Percentiles rank a stretch among this genome's conserved stretches.
Evolutionary conservation across 495 filamentous ascomycete species (phyloP).

Genomic region (Pseudoneurospora amorphoporcata): DNA sequence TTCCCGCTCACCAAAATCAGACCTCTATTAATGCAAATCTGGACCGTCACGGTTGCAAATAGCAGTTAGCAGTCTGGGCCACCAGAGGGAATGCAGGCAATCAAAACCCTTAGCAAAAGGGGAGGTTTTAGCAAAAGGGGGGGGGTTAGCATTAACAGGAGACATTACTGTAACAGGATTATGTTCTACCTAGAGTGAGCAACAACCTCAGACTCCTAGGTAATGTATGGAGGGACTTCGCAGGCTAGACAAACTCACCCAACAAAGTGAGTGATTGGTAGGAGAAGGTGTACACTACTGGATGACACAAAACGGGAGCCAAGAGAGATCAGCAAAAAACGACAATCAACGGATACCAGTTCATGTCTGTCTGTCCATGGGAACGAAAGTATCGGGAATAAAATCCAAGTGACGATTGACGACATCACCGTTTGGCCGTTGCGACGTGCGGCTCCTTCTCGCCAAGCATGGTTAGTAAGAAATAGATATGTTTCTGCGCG

Average conservation of each 20-base stretch:
- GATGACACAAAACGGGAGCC: background rate
- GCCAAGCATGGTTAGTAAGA: background rate
- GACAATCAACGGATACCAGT: background rate
- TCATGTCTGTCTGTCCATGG: too few species aligned
- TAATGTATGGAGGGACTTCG: background rate
- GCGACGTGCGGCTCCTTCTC: background rate
- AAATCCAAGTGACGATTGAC: background rate
- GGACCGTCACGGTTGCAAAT: too few species aligned
- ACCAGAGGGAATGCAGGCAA: too few species aligned
- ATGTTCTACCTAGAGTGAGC: background rate
- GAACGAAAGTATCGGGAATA: background rate
- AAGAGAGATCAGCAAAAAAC: background rate
- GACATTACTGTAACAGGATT: background rate
- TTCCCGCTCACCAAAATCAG: too few species aligned
- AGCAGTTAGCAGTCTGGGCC: too few species aligned
- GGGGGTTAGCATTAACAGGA: too few species aligned
- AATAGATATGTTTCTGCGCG: background rate
- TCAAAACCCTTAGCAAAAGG: too few species aligned
- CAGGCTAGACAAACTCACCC: background rate
- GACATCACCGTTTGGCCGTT: background rate
- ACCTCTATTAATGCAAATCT: too few species aligned
- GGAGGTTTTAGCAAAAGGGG: too few species aligned
- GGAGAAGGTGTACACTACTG: background rate
- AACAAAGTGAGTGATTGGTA: too few species aligned
- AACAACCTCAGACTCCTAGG: background rate